phyloP scores from a whole-genome alignment of 345 rosid genomes.

The Geranium rotundifolium region DNA sequence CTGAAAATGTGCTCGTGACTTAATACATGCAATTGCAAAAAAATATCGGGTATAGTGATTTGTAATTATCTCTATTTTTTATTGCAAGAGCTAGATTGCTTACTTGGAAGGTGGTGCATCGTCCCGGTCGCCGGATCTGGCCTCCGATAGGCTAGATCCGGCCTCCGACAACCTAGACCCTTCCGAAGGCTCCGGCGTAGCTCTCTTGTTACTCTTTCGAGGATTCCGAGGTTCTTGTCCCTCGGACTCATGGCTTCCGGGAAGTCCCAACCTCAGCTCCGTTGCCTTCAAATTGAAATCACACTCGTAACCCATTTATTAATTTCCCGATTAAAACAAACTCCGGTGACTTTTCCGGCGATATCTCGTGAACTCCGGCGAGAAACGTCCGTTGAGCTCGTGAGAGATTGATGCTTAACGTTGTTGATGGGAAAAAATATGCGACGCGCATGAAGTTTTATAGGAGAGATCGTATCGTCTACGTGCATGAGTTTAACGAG shows the following conservation, averaged over 20 bases:
- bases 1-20: too few relatives aligned
- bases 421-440: neutral
- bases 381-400: too few relatives aligned
- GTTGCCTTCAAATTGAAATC: constrained; percentile 51
- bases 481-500: neutral
- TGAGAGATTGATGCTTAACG: too few relatives aligned
- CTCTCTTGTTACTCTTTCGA: constrained; percentile 38
- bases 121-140: neutral
- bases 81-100: constrained; percentile 6
- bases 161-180: constrained; percentile 9
- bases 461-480: constrained; percentile 10
- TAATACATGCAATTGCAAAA: too few relatives aligned
- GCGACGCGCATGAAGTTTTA: constrained; percentile 18
- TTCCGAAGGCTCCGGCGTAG: constrained; percentile 24
- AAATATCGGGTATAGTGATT: too few relatives aligned
- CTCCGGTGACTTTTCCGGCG: too few relatives aligned
- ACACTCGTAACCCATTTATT: constrained; percentile 16
- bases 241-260: constrained; percentile 39
- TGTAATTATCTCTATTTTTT: too few relatives aligned
- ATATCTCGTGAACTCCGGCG: neutral
- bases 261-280: constrained; percentile 73
- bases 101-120: constrained; percentile 37
- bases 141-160: constrained; percentile 11
- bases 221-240: constrained; percentile 6
- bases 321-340: too few relatives aligned